Base-by-base conservation (phyloP, 495 filamentous ascomycete species). In the Penicillium ucsense region DNA sequence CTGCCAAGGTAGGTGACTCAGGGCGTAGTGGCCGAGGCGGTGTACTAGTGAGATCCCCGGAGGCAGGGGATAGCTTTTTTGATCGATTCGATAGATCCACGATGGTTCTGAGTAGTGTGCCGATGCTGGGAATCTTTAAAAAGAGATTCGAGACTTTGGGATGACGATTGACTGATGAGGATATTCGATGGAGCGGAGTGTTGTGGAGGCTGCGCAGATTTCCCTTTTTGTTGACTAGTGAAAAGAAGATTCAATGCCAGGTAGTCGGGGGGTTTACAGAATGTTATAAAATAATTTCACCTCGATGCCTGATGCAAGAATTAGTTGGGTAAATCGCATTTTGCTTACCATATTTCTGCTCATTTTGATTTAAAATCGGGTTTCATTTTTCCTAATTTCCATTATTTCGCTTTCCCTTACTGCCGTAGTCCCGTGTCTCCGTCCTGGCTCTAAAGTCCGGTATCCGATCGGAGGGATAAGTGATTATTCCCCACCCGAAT, bases 1-100 rank as follows among this genome's bases (percentile, higher is more conserved):
- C 55, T 56, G 53, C 53, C 53, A 52, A 56, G 57, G 35, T 57
- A 43, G 54, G 57, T 65, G 62, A 65, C 62, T 67, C 64, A 67
- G 47, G 48, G 35, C 20, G 20, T 20, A 20, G 20, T 20, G 20
- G 20, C 20, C 20, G 20, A 50, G 57, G 64, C 64, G 61, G 64
- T 64, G 59, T 53, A 36, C 38, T 43, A 39, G 27, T 27, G 35
- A 11, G 35, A 37, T 37, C 35, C 35, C 11, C 35, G 20, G 5
- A 41, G 39, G 39, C 39, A 41, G 39, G 39, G 38, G 39, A 7
- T 40, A 40, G 39, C 39, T 10, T 20, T 20, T 20, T n/a, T 11
- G 39, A 30, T 41, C 39, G 39, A 41, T 41, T 30, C 27, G 39
- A 30, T 31, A 31, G 39, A 41, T 41, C 39, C 39, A 41, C 28